Evolutionary conservation across 495 filamentous ascomycete genomes (phyloP), one percentile per base, ranked within the genome.

Genomic region (Penicillium malachiteum): DNA sequence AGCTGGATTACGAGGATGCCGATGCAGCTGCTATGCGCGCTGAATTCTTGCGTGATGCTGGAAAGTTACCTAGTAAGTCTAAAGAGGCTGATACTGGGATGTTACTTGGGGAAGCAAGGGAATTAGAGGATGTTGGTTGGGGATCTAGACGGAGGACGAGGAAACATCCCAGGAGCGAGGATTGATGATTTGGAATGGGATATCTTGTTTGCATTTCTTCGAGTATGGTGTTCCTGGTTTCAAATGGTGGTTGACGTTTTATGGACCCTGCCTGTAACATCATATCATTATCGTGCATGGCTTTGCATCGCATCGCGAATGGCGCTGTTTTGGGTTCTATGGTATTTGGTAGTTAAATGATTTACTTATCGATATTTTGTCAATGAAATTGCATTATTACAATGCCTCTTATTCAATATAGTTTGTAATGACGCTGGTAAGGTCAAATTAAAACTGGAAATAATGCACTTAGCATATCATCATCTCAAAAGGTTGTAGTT

Each of bases 1-100:
- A 82, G 60, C 55, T 82, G n/a, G 74, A 76, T 48, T 82, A 81
- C 50, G 78, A 82, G 55, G 78, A 82, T 54, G 68, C 76, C 6
- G 78, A 81, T 33, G 78, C 76, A 7, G 65, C 71, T 12, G 76
- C 77, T 14, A 78, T 78, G 74, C 67, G 78, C 39, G 71, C 77
- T 35, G 69, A 77, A 50, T 75, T 82, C 16, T 68, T 75, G 18
- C 60, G 64, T 3, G 57, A 75, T 50, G 78, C 78, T 5, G 75
- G 76, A 6, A 77, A 76, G 48, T 42, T 70, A 4, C 56, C 60
- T 12, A 62, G 52, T 18, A 74, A 77, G 53, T 58, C 65, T 12
- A 47, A 50, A n/a, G 51, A 49, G 2, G 55, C 59, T 12, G 59
- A 63, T 42, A 30, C 57, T 3, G 60, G 59, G 1, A 6, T 64